Conservation (phyloP, 2,329 filamentous ascomycete species). For the Lachnellula occidentalis region DNA sequence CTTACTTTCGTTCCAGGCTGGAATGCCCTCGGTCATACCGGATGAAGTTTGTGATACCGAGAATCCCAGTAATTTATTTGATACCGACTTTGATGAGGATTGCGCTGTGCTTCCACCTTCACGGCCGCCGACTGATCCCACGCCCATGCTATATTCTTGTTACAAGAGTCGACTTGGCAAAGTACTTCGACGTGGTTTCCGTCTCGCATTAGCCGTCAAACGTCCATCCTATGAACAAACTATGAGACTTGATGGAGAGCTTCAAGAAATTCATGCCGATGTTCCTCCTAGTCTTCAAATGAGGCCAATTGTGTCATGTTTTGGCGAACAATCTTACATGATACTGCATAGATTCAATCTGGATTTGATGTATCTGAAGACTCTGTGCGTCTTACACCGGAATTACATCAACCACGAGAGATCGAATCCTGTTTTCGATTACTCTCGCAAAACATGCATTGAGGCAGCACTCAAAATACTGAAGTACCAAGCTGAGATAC, state of each 20-base stretch:
- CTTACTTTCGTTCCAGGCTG: conserved; percentile 60
- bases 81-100: conserved; percentile 57
- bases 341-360: conserved; percentile 10
- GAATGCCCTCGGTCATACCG: conserved; percentile 59
- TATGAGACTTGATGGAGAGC: conserved; percentile 40
- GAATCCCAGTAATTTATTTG: conserved; percentile 55
- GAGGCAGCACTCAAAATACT: conserved; percentile 43
- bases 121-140: conserved; percentile 52
- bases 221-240: conserved; percentile 45
- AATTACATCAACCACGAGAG: conserved; percentile 29
- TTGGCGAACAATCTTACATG: conserved; percentile 6
- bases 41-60: conserved; percentile 57
- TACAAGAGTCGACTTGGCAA: conserved; percentile 41
- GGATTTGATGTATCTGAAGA: conserved; percentile 10
- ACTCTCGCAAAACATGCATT: conserved; percentile 46
- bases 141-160: conserved; percentile 47
- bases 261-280: conserved; percentile 39
- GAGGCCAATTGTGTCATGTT: conserved; percentile 2
- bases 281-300: conserved; percentile 41
- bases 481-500: conserved; percentile 35
- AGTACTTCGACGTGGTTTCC: conserved; percentile 45
- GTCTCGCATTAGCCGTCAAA: conserved; percentile 43
- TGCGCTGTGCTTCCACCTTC: conserved; percentile 48
- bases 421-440: conserved; percentile 44
- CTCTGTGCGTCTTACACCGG: conserved; percentile 12